phyloP scores from a whole-genome alignment of 345 rosid genomes.

The Limnanthes douglasii region DNA sequence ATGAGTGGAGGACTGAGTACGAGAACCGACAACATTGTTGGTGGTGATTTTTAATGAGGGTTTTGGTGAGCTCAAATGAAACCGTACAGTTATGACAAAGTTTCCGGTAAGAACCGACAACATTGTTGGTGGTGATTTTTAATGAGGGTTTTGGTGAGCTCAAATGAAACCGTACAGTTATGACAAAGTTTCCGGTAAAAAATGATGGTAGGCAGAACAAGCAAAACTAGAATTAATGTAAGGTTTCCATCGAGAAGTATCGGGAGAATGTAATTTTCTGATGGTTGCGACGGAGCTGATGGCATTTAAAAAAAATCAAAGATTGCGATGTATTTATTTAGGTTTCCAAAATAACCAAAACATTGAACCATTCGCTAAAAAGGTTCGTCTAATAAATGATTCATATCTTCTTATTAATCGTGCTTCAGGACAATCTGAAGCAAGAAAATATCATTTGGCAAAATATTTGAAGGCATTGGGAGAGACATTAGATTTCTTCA shows the following conservation, averaged over 20 bases:
- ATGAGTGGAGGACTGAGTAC: constrained; percentile 56
- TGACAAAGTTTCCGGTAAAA: constrained; percentile 57
- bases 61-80: constrained; percentile 45
- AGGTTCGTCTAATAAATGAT: no score
- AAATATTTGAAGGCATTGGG: no score
- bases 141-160: constrained; percentile 36
- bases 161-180: constrained; percentile 70
- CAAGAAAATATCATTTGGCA: no score
- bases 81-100: constrained; percentile 63
- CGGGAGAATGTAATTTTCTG: constrained; percentile 12
- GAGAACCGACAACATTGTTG: constrained; percentile 63
- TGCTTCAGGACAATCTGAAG: no score
- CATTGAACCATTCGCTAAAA: no score
- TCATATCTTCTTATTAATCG: no score
- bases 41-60: constrained; percentile 32
- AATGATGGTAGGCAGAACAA: constrained; percentile 23
- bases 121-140: constrained; percentile 31
- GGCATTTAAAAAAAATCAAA: no score
- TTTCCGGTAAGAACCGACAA: constrained; percentile 51
- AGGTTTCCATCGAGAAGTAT: constrained; percentile 19
- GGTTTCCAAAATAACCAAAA: no score
- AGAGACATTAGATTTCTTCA: no score
- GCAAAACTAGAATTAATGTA: constrained; percentile 20
- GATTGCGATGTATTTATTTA: no score
- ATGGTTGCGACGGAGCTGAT: constrained; percentile 12